Evolutionary conservation across 805 yeast species (phyloP), one percentile per base, ranked within the genome.

Genomic region (Sugiyamaella chiloensis): DNA sequence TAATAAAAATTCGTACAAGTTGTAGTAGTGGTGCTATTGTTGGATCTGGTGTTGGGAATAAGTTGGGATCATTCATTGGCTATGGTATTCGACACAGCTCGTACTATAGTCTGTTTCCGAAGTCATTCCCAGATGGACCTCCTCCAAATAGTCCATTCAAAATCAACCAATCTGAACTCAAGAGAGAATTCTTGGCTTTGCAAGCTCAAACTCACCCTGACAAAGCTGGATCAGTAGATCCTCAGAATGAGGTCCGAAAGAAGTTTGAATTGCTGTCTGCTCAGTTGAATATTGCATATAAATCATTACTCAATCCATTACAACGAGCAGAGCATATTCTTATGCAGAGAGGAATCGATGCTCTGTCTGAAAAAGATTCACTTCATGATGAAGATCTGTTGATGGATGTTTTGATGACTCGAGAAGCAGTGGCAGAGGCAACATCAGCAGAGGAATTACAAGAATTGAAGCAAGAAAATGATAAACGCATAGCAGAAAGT

Each of bases 161-260:
- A 1, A 65, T 88, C 4, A 81, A 87, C 58, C 58, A 70, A 11
- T 68, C 72, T 41, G 59, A 67, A 14, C 72, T 91, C 41, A 75
- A 95, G 44, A 75, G 79, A 49, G 98, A 93, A 63, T 91, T 81
- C 63, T 69, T 96, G 32, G 54, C 60, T 6, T 68, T 89, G 24
- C 98, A 91, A 64, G 77, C 85, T 30, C 71, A 74, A 50, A 73
- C 77, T 42, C 99, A 91, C 61, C 99, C 99, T 0, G 99, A 91
- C 46, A 67, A 71, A 73, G 51, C 68, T 68, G 52, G 65, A 48
- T 31, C 55, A 50, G 53, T 48, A 41, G 55, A 48, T 34, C 60
- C 56, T 5, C 51, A 55, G n/a, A 44, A 39, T 19, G 50, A 39
- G 19, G 29, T 43, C 8, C 46, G 59, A 29, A 62, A 61, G 32